A percentile compares a stretch with the other conserved stretches of the same genome.
Evolutionary conservation across 169 alveolate genomes (phyloP).

Genomic region (Eimeria acervulina): DNA sequence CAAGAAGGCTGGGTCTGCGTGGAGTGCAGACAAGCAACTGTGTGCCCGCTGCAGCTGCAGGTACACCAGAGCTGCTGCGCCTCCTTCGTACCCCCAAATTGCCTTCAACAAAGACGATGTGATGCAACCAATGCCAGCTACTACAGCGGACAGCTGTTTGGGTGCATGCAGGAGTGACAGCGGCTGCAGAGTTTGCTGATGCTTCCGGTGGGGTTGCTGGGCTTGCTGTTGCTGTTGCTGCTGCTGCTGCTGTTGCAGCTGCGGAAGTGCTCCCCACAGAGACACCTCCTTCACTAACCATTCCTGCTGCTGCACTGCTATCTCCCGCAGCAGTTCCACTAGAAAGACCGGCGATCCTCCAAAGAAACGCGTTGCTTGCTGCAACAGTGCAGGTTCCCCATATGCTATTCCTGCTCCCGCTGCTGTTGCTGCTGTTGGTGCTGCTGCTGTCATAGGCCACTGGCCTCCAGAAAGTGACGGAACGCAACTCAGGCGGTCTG

Average conservation of each 20-base stretch:
- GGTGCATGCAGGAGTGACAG: not conserved
- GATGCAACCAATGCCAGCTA: conserved; percentile 63
- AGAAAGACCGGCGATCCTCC: conserved; percentile 38
- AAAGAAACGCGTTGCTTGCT: conserved; percentile 47
- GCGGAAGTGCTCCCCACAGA: conserved; percentile 29
- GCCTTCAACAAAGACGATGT: conserved; percentile 25
- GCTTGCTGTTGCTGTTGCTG: conserved; percentile 19
- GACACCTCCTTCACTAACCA: conserved; percentile 25
- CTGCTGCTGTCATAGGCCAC: not conserved
- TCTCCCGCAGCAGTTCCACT: conserved; percentile 46
- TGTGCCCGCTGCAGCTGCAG: conserved; percentile 74
- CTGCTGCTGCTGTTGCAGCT: conserved; percentile 44
- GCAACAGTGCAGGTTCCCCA: conserved; percentile 32
- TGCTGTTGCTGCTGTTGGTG: conserved; percentile 49
- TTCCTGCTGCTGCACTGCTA: conserved; percentile 44
- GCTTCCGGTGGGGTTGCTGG: not conserved
- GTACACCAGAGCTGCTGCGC: conserved; percentile 51
- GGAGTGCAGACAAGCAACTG: conserved; percentile 36
- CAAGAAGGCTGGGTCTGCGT: not conserved
- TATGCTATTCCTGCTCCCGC: conserved; percentile 50
- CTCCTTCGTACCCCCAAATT: conserved; percentile 30
- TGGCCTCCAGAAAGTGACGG: not conserved
- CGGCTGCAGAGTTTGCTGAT: not conserved
- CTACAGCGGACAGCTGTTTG: conserved; percentile 8
- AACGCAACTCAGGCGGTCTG: not conserved